These are phyloP conservation scores for Coemansia asiatica DNA, from an alignment of 192 early-diverging fungal species.

Conservation along the genomic window DNA sequence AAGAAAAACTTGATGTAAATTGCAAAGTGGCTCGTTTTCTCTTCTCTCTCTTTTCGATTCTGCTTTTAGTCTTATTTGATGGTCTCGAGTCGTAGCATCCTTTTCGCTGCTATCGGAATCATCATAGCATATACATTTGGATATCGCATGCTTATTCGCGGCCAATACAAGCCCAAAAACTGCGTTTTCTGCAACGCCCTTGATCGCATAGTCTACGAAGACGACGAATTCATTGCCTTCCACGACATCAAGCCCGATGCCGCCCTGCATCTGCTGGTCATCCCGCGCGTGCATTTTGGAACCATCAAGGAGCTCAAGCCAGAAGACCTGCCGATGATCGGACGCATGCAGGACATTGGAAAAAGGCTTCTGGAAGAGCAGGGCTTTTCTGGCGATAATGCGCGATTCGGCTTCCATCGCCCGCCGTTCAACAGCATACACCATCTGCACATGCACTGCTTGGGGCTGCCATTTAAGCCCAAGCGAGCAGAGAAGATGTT, in stretches of 20 bases:
- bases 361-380: constrained; percentile 26
- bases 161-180: constrained; percentile 32
- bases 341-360: constrained; percentile 39
- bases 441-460: constrained; percentile 55
- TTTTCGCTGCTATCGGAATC: constrained; percentile 7
- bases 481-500: constrained; percentile 36
- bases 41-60: neutral
- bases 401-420: constrained; percentile 51
- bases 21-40: neutral
- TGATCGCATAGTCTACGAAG: constrained; percentile 40
- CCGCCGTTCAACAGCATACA: constrained; percentile 54
- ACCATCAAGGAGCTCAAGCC: constrained; percentile 40
- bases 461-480: constrained; percentile 47
- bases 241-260: constrained; percentile 53
- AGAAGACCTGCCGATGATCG: constrained; percentile 32
- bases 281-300: constrained; percentile 42
- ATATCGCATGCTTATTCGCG: constrained; percentile 33
- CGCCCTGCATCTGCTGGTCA: constrained; percentile 38
- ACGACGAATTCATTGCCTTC: constrained; percentile 37
- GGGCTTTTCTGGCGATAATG: constrained; percentile 27
- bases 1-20: too few species aligned
- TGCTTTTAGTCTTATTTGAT: constrained; percentile 11
- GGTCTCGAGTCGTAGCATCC: constrained; percentile 1
- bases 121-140: constrained; percentile 11
- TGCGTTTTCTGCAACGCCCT: constrained; percentile 48